Evolutionary conservation across 441 rosid genomes (phyloP).

Genomic region (Eutrema salsugineum): DNA sequence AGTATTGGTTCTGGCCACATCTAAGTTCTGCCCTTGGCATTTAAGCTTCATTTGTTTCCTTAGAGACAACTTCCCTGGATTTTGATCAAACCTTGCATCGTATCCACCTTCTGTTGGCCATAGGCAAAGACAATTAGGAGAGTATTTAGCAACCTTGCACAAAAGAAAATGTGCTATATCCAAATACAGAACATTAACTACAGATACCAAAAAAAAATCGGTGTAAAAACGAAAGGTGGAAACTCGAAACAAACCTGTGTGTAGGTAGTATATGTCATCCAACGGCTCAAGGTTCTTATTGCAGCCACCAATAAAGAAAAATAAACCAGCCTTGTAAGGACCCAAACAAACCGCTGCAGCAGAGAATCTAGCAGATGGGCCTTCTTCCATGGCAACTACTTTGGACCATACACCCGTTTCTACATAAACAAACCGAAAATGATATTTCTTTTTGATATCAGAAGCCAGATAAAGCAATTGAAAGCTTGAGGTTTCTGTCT

Average conservation of each 20-base stretch:
- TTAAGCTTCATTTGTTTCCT: slow-evolving; percentile 85
- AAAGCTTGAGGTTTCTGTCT: background rate
- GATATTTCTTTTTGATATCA: background rate
- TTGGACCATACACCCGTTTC: slow-evolving; percentile 78
- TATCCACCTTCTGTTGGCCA: slow-evolving; percentile 44
- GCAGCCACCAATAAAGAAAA: slow-evolving; percentile 86
- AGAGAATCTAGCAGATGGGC: slow-evolving; percentile 87
- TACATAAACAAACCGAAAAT: slow-evolving; percentile 27
- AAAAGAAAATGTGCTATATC: background rate
- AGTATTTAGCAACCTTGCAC: slow-evolving; percentile 4
- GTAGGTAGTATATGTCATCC: slow-evolving; percentile 75
- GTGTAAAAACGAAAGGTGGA: background rate
- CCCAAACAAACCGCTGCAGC: slow-evolving; percentile 73
- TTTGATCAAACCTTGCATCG: slow-evolving; percentile 38
- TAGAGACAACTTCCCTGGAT: slow-evolving; percentile 60
- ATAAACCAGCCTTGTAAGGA: slow-evolving; percentile 61
- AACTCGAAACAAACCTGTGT: slow-evolving; percentile 54
- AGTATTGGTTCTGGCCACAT: slow-evolving; percentile 45
- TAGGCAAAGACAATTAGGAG: background rate
- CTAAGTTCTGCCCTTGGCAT: slow-evolving; percentile 67
- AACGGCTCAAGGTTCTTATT: slow-evolving; percentile 82
- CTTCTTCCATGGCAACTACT: slow-evolving; percentile 51
- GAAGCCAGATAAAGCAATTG: background rate
- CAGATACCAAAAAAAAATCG: background rate
- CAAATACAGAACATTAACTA: background rate